Percentiles rank a stretch among this genome's conserved stretches.
Evolutionary conservation across 768 basidiomycete species (phyloP).

Genomic region (Thelephora ganbajun): DNA sequence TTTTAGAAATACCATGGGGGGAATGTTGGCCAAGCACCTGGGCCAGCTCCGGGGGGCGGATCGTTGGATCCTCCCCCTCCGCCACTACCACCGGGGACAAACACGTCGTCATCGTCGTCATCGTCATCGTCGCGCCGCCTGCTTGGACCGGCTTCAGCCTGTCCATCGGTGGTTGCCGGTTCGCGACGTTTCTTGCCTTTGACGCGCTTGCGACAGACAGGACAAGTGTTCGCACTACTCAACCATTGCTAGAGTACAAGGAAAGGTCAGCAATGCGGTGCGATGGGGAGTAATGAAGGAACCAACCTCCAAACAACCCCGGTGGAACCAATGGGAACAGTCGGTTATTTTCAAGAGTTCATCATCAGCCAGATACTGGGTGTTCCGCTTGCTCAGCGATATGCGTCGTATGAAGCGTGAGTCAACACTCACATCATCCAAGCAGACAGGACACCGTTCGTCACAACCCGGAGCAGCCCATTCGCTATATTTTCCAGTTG

Average conservation of each 20-base stretch:
- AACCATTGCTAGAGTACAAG: slow-evolving; percentile 59
- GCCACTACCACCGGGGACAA: no score
- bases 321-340: slow-evolving; percentile 74
- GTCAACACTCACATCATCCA: slow-evolving; percentile 55
- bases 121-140: neutral
- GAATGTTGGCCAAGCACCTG: no score
- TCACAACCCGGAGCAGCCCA: slow-evolving; percentile 52
- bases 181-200: neutral
- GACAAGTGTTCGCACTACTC: slow-evolving; percentile 60
- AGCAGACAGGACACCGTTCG: slow-evolving; percentile 67
- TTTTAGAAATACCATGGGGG: no score
- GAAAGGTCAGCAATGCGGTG: slow-evolving; percentile 1
- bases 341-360: slow-evolving; percentile 49
- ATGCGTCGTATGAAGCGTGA: slow-evolving; percentile 4
- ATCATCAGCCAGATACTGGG: slow-evolving; percentile 52
- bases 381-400: slow-evolving; percentile 2
- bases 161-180: neutral
- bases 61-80: no score
- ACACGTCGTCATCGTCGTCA: no score
- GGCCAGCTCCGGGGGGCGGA: no score
- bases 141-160: neutral
- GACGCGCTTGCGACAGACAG: slow-evolving; percentile 63
- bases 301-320: slow-evolving; percentile 55
- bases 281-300: neutral
- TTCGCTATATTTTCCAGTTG: slow-evolving; percentile 49